Percentiles rank a stretch among this genome's conserved stretches.
phyloP scores from a whole-genome alignment of 805 yeast species.

The Kodamaea sagamina region DNA sequence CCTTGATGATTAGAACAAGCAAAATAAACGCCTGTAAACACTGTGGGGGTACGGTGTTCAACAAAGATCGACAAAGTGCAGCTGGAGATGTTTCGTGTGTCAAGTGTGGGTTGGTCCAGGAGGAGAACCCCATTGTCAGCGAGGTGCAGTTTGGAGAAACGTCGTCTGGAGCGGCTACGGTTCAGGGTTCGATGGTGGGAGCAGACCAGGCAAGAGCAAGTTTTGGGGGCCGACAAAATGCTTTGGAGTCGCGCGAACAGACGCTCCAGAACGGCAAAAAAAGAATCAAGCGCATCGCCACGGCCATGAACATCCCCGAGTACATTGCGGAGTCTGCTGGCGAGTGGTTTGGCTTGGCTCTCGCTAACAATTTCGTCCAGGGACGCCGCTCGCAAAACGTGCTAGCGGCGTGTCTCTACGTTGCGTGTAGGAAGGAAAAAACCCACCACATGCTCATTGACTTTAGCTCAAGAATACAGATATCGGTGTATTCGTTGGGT shows the following conservation, averaged over 20 bases:
- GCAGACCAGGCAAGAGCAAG: slow-evolving; percentile 80
- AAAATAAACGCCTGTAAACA: slow-evolving; percentile 20
- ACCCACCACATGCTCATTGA: slow-evolving; percentile 97
- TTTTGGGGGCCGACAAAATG: slow-evolving; percentile 65
- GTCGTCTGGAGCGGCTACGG: slow-evolving; percentile 90
- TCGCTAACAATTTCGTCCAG: slow-evolving; percentile 87
- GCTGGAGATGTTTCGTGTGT: slow-evolving; percentile 80
- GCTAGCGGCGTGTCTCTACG: slow-evolving; percentile 89
- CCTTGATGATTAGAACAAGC: neutral
- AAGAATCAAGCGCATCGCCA: slow-evolving; percentile 77
- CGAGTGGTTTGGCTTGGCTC: slow-evolving; percentile 86
- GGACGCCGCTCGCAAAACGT: slow-evolving; percentile 97
- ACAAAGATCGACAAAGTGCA: slow-evolving; percentile 27
- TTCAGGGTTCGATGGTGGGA: slow-evolving; percentile 91
- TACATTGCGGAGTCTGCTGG: slow-evolving; percentile 82
- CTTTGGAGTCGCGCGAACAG: slow-evolving; percentile 85
- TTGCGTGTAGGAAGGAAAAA: slow-evolving; percentile 88
- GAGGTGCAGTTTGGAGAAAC: slow-evolving; percentile 95
- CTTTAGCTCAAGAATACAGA: slow-evolving; percentile 85
- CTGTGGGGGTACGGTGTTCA: slow-evolving; percentile 28
- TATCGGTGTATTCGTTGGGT: slow-evolving; percentile 91
- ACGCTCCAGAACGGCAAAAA: slow-evolving; percentile 83
- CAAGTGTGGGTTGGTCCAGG: slow-evolving; percentile 82
- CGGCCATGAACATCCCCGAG: slow-evolving; percentile 77
- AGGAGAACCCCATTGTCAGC: slow-evolving; percentile 91